Conservation (phyloP, 192 early-diverging fungal species). For the Thamnidium elegans region DNA sequence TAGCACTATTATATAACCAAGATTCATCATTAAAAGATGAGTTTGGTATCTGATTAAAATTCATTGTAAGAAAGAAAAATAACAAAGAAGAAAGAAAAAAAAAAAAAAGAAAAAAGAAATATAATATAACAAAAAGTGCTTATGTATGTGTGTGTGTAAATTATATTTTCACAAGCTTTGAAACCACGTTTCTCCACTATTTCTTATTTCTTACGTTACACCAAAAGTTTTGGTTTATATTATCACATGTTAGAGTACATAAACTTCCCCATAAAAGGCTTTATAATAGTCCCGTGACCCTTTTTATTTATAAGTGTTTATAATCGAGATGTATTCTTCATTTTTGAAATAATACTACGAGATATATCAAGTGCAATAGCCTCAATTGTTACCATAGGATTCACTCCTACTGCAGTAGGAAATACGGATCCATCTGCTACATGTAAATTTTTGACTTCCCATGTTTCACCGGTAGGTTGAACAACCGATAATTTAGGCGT, state of each 20-base stretch:
- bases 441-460: constrained; percentile 66
- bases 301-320: background rate
- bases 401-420: constrained; percentile 52
- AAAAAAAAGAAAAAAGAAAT: background rate
- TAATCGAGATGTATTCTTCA: background rate
- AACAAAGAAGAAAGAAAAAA: background rate
- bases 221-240: background rate
- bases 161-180: constrained; percentile 4
- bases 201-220: constrained; percentile 7
- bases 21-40: background rate
- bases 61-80: background rate
- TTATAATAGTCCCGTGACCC: background rate
- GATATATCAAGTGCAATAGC: constrained; percentile 19
- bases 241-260: constrained; percentile 18
- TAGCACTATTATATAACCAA: background rate
- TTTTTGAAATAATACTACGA: background rate
- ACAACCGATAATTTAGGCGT: constrained; percentile 49
- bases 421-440: constrained; percentile 39
- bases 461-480: constrained; percentile 63
- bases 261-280: background rate
- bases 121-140: background rate
- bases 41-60: background rate
- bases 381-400: constrained; percentile 47
- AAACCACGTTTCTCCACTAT: constrained; percentile 11
- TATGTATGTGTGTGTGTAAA: no score